Percentiles rank a stretch among this genome's conserved stretches.
Conservation (phyloP, 768 basidiomycete genomes). For the Gyrodon lividus region DNA sequence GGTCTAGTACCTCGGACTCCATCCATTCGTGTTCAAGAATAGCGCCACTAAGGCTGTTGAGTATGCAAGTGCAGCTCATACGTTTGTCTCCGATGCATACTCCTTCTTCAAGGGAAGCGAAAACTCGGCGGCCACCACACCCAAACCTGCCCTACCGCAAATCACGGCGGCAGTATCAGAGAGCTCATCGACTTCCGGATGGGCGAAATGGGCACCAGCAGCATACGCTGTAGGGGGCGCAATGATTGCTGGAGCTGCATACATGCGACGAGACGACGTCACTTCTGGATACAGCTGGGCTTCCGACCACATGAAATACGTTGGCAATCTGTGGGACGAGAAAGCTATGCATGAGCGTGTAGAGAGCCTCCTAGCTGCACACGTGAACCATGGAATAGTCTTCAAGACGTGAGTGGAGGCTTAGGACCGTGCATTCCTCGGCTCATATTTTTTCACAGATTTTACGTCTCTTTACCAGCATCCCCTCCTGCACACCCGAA, state of each 20-base stretch:
- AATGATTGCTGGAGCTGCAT: conserved; percentile 76
- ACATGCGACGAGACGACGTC: conserved; percentile 77
- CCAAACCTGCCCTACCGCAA: conserved; percentile 30
- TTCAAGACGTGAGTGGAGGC: conserved; percentile 65
- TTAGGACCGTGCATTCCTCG: background rate
- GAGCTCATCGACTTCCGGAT: conserved; percentile 32
- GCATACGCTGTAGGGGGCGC: conserved; percentile 74
- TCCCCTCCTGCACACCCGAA: conserved; percentile 53
- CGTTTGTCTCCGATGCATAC: conserved; percentile 59
- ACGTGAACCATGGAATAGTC: conserved; percentile 58
- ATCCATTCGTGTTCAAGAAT: conserved; percentile 85
- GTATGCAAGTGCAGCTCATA: conserved; percentile 65
- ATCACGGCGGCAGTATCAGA: conserved; percentile 31
- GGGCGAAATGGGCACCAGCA: conserved; percentile 68
- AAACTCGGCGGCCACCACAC: conserved; percentile 25
- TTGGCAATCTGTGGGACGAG: conserved; percentile 84
- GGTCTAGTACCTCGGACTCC: conserved; percentile 78
- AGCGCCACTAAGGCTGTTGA: conserved; percentile 70
- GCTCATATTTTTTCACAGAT: conserved; percentile 43
- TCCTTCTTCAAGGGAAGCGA: conserved; percentile 53
- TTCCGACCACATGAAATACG: conserved; percentile 87
- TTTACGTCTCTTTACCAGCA: conserved; percentile 77
- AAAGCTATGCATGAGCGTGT: conserved; percentile 58
- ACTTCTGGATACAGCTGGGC: conserved; percentile 70
- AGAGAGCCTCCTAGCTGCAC: conserved; percentile 57